Percentiles rank a stretch among this genome's conserved stretches.
Evolutionary conservation across 2,329 filamentous ascomycete species (phyloP).

Genomic region (Raffaelea arxii): DNA sequence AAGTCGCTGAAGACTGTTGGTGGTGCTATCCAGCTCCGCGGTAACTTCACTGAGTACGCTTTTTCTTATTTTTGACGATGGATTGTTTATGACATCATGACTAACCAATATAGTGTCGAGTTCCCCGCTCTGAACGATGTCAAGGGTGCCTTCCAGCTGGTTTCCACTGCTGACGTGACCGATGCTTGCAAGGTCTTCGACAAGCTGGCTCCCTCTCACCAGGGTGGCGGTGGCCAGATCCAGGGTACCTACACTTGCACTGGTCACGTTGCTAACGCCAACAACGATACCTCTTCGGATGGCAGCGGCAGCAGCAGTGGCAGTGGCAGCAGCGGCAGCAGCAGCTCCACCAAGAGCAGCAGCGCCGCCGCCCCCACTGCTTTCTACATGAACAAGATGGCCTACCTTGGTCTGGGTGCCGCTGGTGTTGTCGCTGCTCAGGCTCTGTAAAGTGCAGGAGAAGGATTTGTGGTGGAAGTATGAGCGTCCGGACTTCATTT

Average conservation of each 20-base stretch:
- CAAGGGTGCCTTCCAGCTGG: conserved; percentile 61
- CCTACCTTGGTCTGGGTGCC: conserved; percentile 36
- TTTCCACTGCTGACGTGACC: conserved; percentile 53
- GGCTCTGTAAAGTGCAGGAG: conserved; percentile 34
- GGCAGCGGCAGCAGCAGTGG: conserved; percentile 20
- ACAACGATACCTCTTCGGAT: conserved; percentile 32
- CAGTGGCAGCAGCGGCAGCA: conserved; percentile 18
- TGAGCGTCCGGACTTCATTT: conserved; percentile 1
- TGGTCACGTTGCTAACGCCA: conserved; percentile 41
- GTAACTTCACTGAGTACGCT: conserved; percentile 73
- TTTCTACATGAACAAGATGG: conserved; percentile 36
- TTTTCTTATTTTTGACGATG: background rate
- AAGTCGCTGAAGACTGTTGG: conserved; percentile 56
- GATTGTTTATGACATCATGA: too few species aligned
- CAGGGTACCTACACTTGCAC: conserved; percentile 42
- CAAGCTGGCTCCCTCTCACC: conserved; percentile 25
- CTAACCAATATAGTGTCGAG: conserved; percentile 45
- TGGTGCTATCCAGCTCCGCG: conserved; percentile 77
- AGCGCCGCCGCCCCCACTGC: conserved; percentile 35
- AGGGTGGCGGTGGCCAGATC: conserved; percentile 30
- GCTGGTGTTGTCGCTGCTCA: conserved; percentile 30
- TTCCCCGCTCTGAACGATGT: conserved; percentile 60
- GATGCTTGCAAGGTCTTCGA: conserved; percentile 46
- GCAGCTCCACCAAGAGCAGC: conserved; percentile 20
- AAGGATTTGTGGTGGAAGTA: background rate